phyloP scores from a whole-genome alignment of 345 rosid genomes.

The Clausena lansium region DNA sequence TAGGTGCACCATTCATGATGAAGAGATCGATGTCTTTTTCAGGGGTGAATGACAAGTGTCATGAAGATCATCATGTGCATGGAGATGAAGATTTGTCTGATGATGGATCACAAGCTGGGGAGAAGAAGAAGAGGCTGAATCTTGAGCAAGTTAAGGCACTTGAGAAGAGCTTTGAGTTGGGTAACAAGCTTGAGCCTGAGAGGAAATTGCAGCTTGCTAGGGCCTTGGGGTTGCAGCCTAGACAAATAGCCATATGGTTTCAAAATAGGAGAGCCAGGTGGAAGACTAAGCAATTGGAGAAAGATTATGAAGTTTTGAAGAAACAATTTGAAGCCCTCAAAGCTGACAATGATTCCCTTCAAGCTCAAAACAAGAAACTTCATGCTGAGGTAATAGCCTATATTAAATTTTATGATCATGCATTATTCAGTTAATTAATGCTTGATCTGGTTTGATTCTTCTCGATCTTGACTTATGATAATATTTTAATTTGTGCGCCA shows the following conservation, averaged over 20 bases:
- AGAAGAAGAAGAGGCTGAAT: conserved; percentile 78
- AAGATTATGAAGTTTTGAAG: conserved; percentile 62
- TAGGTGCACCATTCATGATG: conserved; percentile 65
- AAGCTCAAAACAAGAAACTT: conserved; percentile 60
- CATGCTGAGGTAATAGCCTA: conserved; percentile 50
- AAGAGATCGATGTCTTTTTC: conserved; percentile 81
- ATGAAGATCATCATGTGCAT: conserved; percentile 35
- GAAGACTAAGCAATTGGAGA: conserved; percentile 78
- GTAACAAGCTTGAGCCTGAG: conserved; percentile 79
- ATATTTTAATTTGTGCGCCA: conserved; percentile 9
- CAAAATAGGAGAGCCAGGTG: conserved; percentile 78
- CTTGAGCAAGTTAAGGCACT: conserved; percentile 72
- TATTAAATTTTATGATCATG: not conserved
- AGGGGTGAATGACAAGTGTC: conserved; percentile 42
- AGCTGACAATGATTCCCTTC: conserved; percentile 66
- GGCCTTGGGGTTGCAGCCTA: conserved; percentile 64
- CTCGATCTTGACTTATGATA: not conserved
- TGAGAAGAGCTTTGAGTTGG: conserved; percentile 71
- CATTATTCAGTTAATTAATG: not conserved
- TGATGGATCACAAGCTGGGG: conserved; percentile 76
- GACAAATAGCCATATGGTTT: conserved; percentile 78
- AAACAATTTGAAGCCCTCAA: conserved; percentile 62
- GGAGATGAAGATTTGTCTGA: conserved; percentile 76
- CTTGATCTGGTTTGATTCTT: conserved; percentile 8
- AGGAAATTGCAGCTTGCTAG: conserved; percentile 71